phyloP scores from a whole-genome alignment of 164 flowering plant genomes.

The Magnolia sinica region DNA sequence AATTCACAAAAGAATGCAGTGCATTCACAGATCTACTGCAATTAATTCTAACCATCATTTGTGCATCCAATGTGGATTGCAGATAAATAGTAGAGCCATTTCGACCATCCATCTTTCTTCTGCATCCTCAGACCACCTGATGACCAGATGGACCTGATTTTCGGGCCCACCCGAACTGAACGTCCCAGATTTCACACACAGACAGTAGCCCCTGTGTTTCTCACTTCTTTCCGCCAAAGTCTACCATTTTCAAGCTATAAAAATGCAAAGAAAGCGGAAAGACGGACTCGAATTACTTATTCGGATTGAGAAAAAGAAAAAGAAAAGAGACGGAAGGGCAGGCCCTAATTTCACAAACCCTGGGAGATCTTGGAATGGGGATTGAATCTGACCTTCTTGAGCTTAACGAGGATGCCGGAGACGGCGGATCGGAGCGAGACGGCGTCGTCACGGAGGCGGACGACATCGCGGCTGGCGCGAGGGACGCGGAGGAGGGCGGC shows the following conservation, averaged over 20 bases:
- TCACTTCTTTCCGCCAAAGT: neutral
- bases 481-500: constrained; percentile 90
- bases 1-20: too few relatives aligned
- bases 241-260: neutral
- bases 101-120: too few relatives aligned
- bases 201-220: neutral
- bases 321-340: neutral
- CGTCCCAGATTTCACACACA: neutral
- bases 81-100: too few relatives aligned
- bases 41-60: too few relatives aligned
- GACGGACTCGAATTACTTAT: too few relatives aligned
- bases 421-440: constrained; percentile 73
- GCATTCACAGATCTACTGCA: too few relatives aligned
- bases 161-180: too few relatives aligned
- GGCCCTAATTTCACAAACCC: neutral
- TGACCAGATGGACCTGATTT: too few relatives aligned
- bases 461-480: constrained; percentile 89
- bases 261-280: neutral
- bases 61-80: too few relatives aligned
- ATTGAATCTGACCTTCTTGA: constrained; percentile 58
- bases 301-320: neutral
- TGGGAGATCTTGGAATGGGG: neutral
- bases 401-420: constrained; percentile 68
- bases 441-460: constrained; percentile 93
- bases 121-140: too few relatives aligned